Base-by-base conservation (phyloP, 768 basidiomycete species). In the Aureoboletus auriporus region DNA sequence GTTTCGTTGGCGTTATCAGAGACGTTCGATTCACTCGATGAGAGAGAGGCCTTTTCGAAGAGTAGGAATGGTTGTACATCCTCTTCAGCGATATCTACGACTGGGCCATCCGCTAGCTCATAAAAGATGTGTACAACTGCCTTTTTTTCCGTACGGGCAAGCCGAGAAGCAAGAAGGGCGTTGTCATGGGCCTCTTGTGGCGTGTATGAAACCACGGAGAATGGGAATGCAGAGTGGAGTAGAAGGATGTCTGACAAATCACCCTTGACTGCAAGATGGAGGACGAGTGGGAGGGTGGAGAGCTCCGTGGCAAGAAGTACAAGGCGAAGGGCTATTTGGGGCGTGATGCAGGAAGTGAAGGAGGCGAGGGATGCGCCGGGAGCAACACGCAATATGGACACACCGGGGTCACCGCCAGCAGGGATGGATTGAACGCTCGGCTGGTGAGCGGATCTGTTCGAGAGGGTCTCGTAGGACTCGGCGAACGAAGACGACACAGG, bases 91-190 rank as follows among this genome's bases (percentile, higher is more conserved):
- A 88, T 69, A 54, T 84, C 77, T 16, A 74, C 68, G 10, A 79
- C 61, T 6, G 62, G 54, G 26, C 75, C 71, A 17, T 69, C 63
- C 2, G 64, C 64, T 2, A 61, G 68, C 8, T 72, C 61, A 58
- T 86, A 83, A 68, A 93, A 96, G 12, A 78, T 83, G 63, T 97
- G 95, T 23, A 96, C 73, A n/a, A 95, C 89, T 6, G 85, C 83
- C 56, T 80, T 86, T 47, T 74, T 73, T 58, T 87, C 81, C 7
- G 75, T 65, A 33, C 76, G 76, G 0, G 95, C 90, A 42, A 97
- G 69, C 37, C 84, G 80, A 43, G 89, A 83, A 12, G 92, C 91
- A 14, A 98, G 77, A 31, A 97, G 71, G 20, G 92, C 88, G 66
- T 97, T 85, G 62, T 94, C 90, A 58, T 95, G 88, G 4, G 93